Base-by-base conservation (phyloP, 371 early-diverging fungal species). In the Encephalitozoon intestinalis region DNA sequence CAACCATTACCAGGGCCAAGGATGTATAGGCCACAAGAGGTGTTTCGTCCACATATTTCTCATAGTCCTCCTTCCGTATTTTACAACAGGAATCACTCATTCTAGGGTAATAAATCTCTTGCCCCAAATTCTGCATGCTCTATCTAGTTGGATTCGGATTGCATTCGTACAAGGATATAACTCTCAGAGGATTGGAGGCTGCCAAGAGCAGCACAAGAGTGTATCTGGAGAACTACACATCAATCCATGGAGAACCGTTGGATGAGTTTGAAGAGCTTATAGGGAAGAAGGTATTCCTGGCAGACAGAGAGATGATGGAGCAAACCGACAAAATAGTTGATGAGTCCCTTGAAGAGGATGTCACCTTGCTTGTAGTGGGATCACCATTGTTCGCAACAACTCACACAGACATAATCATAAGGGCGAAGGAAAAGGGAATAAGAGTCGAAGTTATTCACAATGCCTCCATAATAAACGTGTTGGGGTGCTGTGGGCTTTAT, bases 221-320 rank as follows among this genome's bases (percentile, higher is more conserved):
- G 43, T 96, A 95, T 85, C 88, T 96, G 50, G 99, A 99, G 84
- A 90, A 91, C n/a, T 99, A 99, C 88, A 99, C 99, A 11, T 91
- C 91, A 64, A 93, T 95, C 51, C 79, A 73, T 44, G 88, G 94
- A 76, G 79, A 66, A 43, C 76, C 69, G 18, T 34, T 68, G 39
- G 28, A 58, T 30, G 44, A 40, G 39, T 68, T 91, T 88, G 92
- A 95, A 88, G 88, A 86, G 30, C 91, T 91, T 74, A 92, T 94
- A 83, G 92, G 89, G 25, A 90, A 91, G 78, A 79, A 87, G 43
- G 88, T 97, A 9, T 87, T 88, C 6, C 72, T 93, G 28, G 96
- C 94, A 9, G 92, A 93, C 83, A 89, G 99, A 81, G 93, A 95
- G 82, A 90, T 92, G 88, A 93, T 97, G 11, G 99, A 99, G 87